Evolutionary conservation across 306 rosid genomes (phyloP), one percentile per base, ranked within the genome.

Genomic region (Astragalus glycyphyllos): DNA sequence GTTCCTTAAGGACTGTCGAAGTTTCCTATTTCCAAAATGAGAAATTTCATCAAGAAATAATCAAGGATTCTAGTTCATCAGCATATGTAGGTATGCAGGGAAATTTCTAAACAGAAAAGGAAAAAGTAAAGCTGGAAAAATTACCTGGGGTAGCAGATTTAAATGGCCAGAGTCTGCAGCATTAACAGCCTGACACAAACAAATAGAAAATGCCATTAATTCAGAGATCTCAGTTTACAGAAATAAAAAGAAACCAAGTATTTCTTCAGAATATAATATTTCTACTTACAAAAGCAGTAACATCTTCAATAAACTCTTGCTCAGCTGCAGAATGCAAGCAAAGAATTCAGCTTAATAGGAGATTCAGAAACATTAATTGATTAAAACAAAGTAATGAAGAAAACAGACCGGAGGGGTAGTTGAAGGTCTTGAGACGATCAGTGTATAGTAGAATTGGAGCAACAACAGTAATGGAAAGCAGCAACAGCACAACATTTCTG

Each of bases 381-480:
- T 5, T 35, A 35, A 57, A 4, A 32, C 7, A 45, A 40, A 3
- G 5, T 6, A 9, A 58, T 8, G 37, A 11, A 16, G 0, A 0
- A 10, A 68, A 77, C 89, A 81, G 50, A 93, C 98, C 60, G 20
- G 90, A 79, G 11, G 84, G 71, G 54, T 77, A 34, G 5, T 76
- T 82, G 70, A 82, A 46, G 70, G 87, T 65, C 74, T 75, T 80
- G 38, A 90, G 90, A 60, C 84, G 94, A 73, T 90, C 87, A 23
- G 96, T 84, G 79, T 90, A 93, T 53, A 90, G 84, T 64, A 86
- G 58, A 81, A 93, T 79, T 49, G 96, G 98, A 85, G 98, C 80
- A 80, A 87, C 74, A 53, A 93, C 92, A 60, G 96, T 88, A 2
- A 87, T 34, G 54, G 71, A 85, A 55, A 93, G 88, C 88, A 93